phyloP scores from a whole-genome alignment of 345 rosid species.

The Murraya paniculata region DNA sequence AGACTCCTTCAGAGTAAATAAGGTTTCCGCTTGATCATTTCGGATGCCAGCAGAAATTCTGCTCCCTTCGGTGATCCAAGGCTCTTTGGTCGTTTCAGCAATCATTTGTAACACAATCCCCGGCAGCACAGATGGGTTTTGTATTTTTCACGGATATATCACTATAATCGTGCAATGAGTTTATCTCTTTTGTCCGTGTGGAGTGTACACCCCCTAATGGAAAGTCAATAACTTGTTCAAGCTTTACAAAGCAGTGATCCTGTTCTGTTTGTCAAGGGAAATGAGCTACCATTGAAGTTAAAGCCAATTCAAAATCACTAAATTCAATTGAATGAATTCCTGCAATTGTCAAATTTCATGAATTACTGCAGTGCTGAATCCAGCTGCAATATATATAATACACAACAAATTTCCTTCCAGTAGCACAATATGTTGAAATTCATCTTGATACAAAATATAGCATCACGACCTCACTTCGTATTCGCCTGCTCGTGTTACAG shows the following conservation, averaged over 20 bases:
- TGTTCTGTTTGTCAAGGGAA: background rate
- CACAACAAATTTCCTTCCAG: background rate
- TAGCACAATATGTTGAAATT: background rate
- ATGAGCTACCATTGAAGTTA: background rate
- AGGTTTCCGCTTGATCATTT: constrained; percentile 38
- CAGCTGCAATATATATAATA: background rate
- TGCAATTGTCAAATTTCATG: background rate
- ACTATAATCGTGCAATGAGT: background rate
- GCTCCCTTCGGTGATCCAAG: background rate
- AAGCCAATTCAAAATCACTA: background rate
- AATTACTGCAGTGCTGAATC: background rate
- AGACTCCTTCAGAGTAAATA: constrained; percentile 88
- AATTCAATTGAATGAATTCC: background rate
- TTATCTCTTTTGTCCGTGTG: background rate
- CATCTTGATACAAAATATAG: constrained; percentile 1
- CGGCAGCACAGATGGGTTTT: background rate
- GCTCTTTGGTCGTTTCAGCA: background rate
- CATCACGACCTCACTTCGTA: constrained; percentile 79
- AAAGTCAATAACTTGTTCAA: background rate
- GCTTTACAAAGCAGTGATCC: background rate
- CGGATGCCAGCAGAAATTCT: background rate
- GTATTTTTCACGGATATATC: background rate
- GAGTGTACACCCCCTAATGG: background rate
- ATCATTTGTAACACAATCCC: background rate
- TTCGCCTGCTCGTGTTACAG: constrained; percentile 72